Percentiles rank a stretch among this genome's conserved stretches.
These are phyloP conservation scores for Fusarium pseudograminearum DNA, from an alignment of 2,329 filamentous ascomycete species.

Conservation along the genomic window DNA sequence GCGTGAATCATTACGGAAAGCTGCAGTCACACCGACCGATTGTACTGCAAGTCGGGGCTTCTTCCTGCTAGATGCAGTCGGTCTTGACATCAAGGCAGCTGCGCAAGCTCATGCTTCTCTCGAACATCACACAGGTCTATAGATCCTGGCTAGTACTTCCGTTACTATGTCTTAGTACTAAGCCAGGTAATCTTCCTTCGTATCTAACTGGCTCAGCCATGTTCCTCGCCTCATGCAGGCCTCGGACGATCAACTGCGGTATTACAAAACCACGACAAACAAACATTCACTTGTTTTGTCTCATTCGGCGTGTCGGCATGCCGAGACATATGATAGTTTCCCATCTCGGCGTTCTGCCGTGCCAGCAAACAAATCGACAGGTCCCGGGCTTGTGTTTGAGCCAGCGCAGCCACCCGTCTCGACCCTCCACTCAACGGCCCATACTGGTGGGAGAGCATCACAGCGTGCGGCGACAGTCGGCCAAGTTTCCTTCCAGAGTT, in stretches of 20 bases:
- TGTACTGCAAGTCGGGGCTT: neutral
- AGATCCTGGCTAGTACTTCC: neutral
- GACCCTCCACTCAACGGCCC: neutral
- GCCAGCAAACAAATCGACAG: conserved; percentile 9
- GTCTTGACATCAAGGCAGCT: conserved; percentile 19
- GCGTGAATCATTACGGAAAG: conserved; percentile 20
- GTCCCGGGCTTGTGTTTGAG: conserved; percentile 13
- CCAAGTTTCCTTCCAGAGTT: conserved; percentile 8
- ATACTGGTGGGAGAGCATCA: neutral
- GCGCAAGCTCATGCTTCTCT: neutral
- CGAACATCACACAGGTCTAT: neutral
- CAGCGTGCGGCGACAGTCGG: neutral
- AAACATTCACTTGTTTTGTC: neutral
- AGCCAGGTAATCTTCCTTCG: neutral
- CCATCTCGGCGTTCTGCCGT: neutral
- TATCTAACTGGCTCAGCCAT: neutral
- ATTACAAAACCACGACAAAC: neutral
- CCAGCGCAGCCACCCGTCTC: conserved; percentile 32
- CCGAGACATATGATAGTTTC: neutral
- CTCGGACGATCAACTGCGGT: neutral
- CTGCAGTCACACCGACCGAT: conserved; percentile 34
- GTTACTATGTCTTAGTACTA: neutral
- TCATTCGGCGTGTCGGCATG: too few species aligned
- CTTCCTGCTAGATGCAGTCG: conserved; percentile 28
- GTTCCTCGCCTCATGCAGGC: neutral